phyloP scores from a whole-genome alignment of 805 yeast species.

The Wickerhamiella galacta region DNA sequence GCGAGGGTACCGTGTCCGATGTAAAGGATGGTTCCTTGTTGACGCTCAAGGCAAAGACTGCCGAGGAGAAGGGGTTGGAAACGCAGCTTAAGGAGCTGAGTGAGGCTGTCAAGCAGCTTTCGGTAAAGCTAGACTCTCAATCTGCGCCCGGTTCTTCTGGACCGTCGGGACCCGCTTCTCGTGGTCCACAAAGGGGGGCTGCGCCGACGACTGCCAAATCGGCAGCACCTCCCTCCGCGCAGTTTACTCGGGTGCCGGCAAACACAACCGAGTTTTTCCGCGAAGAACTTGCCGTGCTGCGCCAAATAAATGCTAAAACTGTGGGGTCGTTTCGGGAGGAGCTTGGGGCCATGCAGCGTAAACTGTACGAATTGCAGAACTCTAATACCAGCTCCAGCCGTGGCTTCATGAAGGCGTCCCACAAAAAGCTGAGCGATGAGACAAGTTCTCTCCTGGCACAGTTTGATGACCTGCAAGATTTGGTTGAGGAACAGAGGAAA shows the following conservation, averaged over 20 bases:
- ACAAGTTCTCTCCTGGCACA: conserved; percentile 57
- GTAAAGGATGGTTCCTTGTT: conserved; percentile 44
- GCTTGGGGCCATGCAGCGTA: conserved; percentile 28
- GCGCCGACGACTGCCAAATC: conserved; percentile 6
- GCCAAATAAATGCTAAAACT: conserved; percentile 36
- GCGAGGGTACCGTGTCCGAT: conserved; percentile 45
- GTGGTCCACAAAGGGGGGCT: conserved; percentile 2
- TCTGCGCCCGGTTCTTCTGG: no score
- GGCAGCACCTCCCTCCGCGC: conserved; percentile 8
- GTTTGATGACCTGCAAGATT: conserved; percentile 84
- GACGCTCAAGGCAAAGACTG: conserved; percentile 35
- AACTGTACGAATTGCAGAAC: conserved; percentile 37
- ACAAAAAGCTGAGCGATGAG: conserved; percentile 52
- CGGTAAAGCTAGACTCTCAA: conserved; percentile 11
- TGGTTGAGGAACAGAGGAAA: conserved; percentile 72
- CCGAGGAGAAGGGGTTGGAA: conserved; percentile 17
- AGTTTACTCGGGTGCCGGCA: conserved; percentile 1
- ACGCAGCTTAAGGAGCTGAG: conserved; percentile 20
- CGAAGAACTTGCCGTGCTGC: conserved; percentile 41
- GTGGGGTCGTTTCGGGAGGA: conserved; percentile 28
- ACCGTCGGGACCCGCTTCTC: neutral
- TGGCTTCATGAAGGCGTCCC: conserved; percentile 61
- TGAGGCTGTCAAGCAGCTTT: conserved; percentile 13
- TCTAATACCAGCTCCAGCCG: conserved; percentile 19
- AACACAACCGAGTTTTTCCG: conserved; percentile 23